phyloP scores from a whole-genome alignment of 2,329 filamentous ascomycete genomes.

The Alternaria alternata region DNA sequence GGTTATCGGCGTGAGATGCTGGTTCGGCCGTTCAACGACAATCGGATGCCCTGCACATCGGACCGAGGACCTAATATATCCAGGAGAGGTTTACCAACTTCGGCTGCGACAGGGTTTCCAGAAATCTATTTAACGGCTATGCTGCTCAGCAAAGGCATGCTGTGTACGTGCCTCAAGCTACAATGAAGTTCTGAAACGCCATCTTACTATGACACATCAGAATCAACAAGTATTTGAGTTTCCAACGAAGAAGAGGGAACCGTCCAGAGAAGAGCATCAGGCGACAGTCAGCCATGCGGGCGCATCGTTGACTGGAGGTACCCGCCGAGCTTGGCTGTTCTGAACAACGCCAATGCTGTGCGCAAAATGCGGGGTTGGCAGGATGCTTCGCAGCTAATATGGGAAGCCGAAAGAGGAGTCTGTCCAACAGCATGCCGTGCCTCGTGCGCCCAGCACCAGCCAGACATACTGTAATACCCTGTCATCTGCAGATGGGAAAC shows the following conservation, averaged over 20 bases:
- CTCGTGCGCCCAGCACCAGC: constrained; percentile 29
- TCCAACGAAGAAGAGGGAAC: constrained; percentile 1
- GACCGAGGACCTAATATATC: constrained; percentile 18
- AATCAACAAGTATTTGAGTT: not conserved
- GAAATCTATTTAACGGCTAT: not conserved
- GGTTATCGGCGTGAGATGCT: constrained; percentile 24
- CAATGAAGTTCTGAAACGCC: not conserved
- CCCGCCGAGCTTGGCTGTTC: constrained; percentile 37
- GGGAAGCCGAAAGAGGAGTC: constrained; percentile 23
- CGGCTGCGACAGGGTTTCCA: not conserved
- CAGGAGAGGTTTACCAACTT: not conserved
- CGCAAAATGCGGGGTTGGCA: constrained; percentile 48
- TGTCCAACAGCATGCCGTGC: constrained; percentile 32
- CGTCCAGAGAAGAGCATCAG: constrained; percentile 14
- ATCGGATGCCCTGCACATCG: constrained; percentile 19
- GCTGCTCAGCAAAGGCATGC: not conserved
- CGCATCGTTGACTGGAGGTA: constrained; percentile 34
- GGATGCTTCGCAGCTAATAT: constrained; percentile 31
- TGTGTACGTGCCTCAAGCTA: not conserved
- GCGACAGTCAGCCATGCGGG: constrained; percentile 30
- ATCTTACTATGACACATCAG: not conserved
- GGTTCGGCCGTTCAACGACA: constrained; percentile 11
- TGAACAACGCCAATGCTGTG: constrained; percentile 39
- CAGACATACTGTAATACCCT: constrained; percentile 27
- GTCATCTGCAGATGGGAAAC: constrained; percentile 16